Base-by-base conservation (phyloP, 1,284 basidiomycete species). In the Neonothopanus nambi region DNA sequence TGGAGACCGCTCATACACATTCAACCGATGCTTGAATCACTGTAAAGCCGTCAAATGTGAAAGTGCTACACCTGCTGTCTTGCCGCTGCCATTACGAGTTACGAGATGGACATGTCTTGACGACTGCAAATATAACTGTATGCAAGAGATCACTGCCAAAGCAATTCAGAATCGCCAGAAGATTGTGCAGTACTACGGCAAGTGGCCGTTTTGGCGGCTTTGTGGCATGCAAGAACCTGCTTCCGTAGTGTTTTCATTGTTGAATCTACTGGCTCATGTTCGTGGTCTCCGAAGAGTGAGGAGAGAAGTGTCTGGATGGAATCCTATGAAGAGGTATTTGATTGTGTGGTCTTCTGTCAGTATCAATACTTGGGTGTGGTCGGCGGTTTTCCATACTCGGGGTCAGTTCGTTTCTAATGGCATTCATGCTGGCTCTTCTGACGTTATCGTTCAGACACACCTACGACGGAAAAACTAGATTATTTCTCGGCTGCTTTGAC, bases 351-450 rank as follows among this genome's bases (percentile, higher is more conserved):
- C 88, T 1, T 67, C 80, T 50, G 75, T 89, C 40, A 93, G 90
- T 65, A 77, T 94, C 62, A 95, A 95, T 63, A 90, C 94, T 1
- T 99, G 96, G 97, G 65, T 93, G 24, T 97, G 93, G 92, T 93
- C 90, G 6, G 73, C 88, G 1, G 79, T 98, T 11, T 99, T 99
- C 65, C 97, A 99, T 67, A 91, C 89, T 0, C 77, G 97, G 78
- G 93, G 93, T 91, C 61, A 57, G 78, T 35, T 20, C 33, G 13
- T 2, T 46, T n/a, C n/a, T 15, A 21, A 7, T 33, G 17, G 11
- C 23, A 26, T 18, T 46, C 7, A 21, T 26, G 40, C 15, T 41
- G 12, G 17, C 15, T 44, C 17, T 12, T 51, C 33, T 50, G 47
- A 36, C 51, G 51, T 36, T 47, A 9, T 33, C 8, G 12, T 33